These are phyloP conservation scores for Gnetum montanum DNA, from an alignment of 75 land plant genomes.

Conservation along the genomic window DNA sequence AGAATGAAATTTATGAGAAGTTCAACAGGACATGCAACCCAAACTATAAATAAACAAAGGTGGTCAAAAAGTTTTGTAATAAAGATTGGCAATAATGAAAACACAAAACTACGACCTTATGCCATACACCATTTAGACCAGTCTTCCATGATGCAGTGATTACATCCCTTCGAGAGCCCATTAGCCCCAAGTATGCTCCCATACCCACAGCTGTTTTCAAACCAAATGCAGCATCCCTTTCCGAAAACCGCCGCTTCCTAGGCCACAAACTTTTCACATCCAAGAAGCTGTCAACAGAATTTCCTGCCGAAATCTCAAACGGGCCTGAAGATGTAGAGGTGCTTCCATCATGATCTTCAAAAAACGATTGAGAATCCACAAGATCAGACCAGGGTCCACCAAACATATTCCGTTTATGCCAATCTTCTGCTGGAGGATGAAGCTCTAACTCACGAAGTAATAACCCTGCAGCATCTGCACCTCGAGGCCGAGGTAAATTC, in stretches of 20 bases:
- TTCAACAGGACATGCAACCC: too few relatives aligned
- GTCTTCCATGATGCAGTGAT: conserved; percentile 91
- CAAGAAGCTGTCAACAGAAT: conserved; percentile 10
- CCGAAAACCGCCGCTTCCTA: conserved; percentile 65
- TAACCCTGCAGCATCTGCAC: conserved; percentile 98
- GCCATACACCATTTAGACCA: conserved; percentile 91
- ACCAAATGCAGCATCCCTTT: conserved; percentile 97
- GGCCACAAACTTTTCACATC: conserved; percentile 69
- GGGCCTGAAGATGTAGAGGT: conserved; percentile 6
- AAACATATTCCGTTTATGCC: conserved; percentile 82
- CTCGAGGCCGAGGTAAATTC: conserved; percentile 97
- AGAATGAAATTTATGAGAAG: too few relatives aligned
- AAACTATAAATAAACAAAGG: too few relatives aligned
- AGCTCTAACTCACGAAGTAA: conserved; percentile 92
- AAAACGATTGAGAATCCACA: conserved; percentile 34
- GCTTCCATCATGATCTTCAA: conserved; percentile 16
- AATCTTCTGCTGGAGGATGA: conserved; percentile 99
- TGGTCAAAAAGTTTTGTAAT: too few relatives aligned
- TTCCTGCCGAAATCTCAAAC: conserved; percentile 10
- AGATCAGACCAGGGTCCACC: conserved; percentile 94
- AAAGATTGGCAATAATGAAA: too few relatives aligned
- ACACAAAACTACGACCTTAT: conserved; percentile 90
- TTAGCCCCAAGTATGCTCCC: conserved; percentile 77
- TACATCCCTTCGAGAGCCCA: conserved; percentile 96
- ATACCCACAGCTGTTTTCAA: conserved; percentile 86